These are phyloP conservation scores for Xylariaceae sp. DNA, from an alignment of 2,329 filamentous ascomycete genomes.

Conservation along the genomic window DNA sequence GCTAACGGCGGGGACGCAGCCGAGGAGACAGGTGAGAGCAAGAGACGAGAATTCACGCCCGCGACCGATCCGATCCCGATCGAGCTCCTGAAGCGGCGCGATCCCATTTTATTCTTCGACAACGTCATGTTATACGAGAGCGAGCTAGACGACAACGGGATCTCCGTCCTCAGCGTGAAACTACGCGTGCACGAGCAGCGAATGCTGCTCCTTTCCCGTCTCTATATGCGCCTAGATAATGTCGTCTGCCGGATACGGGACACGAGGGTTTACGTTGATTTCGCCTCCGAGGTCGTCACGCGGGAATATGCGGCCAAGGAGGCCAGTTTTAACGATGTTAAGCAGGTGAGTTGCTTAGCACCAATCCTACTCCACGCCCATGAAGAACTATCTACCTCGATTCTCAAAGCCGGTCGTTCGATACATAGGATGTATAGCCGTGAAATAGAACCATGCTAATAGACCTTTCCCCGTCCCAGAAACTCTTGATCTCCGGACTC, in stretches of 20 bases:
- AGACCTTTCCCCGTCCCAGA: conserved; percentile 25
- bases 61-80: conserved; percentile 63
- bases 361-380: not conserved
- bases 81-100: conserved; percentile 78
- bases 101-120: conserved; percentile 95
- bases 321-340: conserved; percentile 71
- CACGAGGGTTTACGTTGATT: conserved; percentile 89
- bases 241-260: conserved; percentile 85
- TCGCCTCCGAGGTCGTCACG: conserved; percentile 71
- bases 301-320: conserved; percentile 90
- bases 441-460: not conserved
- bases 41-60: conserved; percentile 21
- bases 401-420: too few species aligned
- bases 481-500: conserved; percentile 36
- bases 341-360: conserved; percentile 50
- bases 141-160: conserved; percentile 95
- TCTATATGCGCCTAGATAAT: conserved; percentile 91
- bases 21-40: not conserved
- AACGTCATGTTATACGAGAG: conserved; percentile 96
- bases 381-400: not conserved
- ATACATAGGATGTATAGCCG: not conserved
- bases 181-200: conserved; percentile 86
- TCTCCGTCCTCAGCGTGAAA: conserved; percentile 86
- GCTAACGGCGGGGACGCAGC: not conserved
- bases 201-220: conserved; percentile 75